phyloP scores from a whole-genome alignment of 2,329 filamentous ascomycete genomes.

The Drechslerella dactyloides region DNA sequence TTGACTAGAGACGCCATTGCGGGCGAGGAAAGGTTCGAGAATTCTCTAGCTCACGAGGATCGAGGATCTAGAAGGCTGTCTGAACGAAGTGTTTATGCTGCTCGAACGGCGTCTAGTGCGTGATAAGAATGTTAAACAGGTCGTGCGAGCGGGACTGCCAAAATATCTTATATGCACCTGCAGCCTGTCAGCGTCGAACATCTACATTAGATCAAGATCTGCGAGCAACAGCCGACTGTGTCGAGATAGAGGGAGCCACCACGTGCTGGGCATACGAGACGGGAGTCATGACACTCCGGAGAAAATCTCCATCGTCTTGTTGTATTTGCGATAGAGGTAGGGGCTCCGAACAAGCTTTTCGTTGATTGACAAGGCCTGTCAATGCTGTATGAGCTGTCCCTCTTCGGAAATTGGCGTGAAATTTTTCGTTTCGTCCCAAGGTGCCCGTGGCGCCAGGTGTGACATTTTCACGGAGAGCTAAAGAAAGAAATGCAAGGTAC shows the following conservation, averaged over 20 bases:
- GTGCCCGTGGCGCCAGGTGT: conserved; percentile 1
- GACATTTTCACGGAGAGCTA: conserved; percentile 28
- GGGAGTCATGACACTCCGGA: conserved; percentile 24
- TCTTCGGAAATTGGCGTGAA: not conserved
- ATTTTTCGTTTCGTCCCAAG: conserved; percentile 3
- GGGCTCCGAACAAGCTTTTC: conserved; percentile 11
- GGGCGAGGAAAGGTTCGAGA: not conserved
- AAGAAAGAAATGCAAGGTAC: not conserved
- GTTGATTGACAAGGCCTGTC: conserved; percentile 21
- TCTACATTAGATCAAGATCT: conserved; percentile 15
- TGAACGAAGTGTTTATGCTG: not conserved
- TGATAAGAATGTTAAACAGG: not conserved
- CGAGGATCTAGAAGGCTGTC: not conserved
- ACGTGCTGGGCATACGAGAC: no score
- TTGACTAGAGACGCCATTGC: conserved; percentile 34
- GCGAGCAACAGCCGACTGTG: not conserved
- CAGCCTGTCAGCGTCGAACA: conserved; percentile 22
- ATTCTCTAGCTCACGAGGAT: not conserved
- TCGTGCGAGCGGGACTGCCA: conserved; percentile 6
- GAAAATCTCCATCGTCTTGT: conserved; percentile 36
- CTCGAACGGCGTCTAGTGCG: not conserved
- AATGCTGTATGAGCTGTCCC: not conserved
- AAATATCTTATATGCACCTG: conserved; percentile 38
- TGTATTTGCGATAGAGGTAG: conserved; percentile 8
- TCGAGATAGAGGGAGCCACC: no score